Percentiles rank a stretch among this genome's conserved stretches.
phyloP scores from a whole-genome alignment of 371 early-diverging fungal species.

The Syncephalastrum sp. region DNA sequence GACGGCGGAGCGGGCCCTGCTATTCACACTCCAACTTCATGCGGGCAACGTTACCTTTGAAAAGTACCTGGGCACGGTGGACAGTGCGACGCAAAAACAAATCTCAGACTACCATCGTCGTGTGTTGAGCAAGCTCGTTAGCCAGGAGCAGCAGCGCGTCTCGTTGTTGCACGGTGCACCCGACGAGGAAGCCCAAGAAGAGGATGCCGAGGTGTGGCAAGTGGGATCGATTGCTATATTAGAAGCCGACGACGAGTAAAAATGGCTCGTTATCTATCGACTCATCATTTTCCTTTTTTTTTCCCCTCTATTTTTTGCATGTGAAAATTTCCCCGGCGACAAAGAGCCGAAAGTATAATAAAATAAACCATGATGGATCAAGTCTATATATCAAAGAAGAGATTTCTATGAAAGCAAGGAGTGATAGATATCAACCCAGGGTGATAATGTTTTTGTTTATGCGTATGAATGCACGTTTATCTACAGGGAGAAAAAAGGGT shows the following conservation, averaged over 20 bases:
- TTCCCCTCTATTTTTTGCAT: neutral
- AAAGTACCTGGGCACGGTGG: slow-evolving; percentile 45
- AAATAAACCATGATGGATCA: no score
- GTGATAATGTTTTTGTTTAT: no score
- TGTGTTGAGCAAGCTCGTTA: slow-evolving; percentile 56
- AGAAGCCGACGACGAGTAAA: slow-evolving; percentile 18
- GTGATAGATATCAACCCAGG: no score
- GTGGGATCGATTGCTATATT: slow-evolving; percentile 28
- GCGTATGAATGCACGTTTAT: no score
- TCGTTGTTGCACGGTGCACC: slow-evolving; percentile 34
- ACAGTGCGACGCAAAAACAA: slow-evolving; percentile 44
- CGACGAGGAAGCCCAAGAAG: slow-evolving; percentile 38
- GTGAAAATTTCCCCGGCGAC: neutral
- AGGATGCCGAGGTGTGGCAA: slow-evolving; percentile 42
- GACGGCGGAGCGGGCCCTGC: slow-evolving; percentile 76
- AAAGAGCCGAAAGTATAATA: no score
- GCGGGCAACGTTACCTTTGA: slow-evolving; percentile 36
- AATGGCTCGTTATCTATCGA: neutral
- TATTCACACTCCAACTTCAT: slow-evolving; percentile 64
- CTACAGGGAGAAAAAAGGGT: no score
- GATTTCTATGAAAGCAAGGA: no score
- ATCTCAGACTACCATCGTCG: slow-evolving; percentile 64
- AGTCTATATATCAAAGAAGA: no score
- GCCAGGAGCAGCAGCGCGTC: slow-evolving; percentile 33
- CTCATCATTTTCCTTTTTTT: no score